Evolutionary conservation across 257 asterid species (phyloP).

Genomic region (Nyctanthes arbortristis): DNA sequence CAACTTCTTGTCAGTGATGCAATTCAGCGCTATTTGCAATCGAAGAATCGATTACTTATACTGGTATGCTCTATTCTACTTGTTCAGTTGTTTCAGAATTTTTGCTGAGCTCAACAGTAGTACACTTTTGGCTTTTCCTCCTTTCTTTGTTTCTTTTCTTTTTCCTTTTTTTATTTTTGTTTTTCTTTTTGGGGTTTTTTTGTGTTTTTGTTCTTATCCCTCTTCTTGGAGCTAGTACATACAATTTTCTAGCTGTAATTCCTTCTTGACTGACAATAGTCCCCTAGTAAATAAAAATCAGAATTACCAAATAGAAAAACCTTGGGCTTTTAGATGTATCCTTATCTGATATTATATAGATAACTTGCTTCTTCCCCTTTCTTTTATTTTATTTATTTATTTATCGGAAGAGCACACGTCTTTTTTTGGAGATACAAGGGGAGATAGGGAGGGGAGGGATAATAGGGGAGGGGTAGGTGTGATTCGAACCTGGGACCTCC

Average conservation of each 20-base stretch:
- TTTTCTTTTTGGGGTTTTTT: too few relatives aligned
- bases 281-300: neutral
- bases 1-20: slow-evolving; percentile 58
- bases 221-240: neutral
- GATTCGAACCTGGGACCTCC: too few relatives aligned
- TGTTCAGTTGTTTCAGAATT: slow-evolving; percentile 14
- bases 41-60: slow-evolving; percentile 80
- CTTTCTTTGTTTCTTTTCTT: too few relatives aligned
- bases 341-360: neutral
- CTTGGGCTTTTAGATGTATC: neutral
- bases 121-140: neutral
- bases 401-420: too few relatives aligned
- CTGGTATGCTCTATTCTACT: slow-evolving; percentile 52
- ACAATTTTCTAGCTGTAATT: neutral
- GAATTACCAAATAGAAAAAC: neutral
- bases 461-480: too few relatives aligned
- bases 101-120: neutral
- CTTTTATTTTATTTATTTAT: too few relatives aligned
- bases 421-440: too few relatives aligned
- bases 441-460: too few relatives aligned
- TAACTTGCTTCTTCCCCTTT: neutral
- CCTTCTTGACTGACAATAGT: neutral
- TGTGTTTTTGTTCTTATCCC: too few relatives aligned
- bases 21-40: slow-evolving; percentile 51
- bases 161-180: too few relatives aligned